Percentiles rank a stretch among this genome's conserved stretches.
Evolutionary conservation across 257 asterid genomes (phyloP).

Genomic region (Rehmannia glutinosa): DNA sequence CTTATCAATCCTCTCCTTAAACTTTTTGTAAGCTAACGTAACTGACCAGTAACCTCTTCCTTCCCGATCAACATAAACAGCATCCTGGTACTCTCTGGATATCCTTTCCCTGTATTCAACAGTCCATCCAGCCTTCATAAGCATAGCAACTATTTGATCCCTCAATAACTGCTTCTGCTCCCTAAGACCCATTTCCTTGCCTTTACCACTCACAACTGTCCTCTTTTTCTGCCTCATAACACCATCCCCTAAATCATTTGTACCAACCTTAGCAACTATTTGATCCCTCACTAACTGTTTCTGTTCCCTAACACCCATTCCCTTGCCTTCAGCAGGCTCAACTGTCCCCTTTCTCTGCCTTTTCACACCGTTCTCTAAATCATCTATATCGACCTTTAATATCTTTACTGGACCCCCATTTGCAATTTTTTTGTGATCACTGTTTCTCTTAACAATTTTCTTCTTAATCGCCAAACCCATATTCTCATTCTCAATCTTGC

Average conservation of each 20-base stretch:
- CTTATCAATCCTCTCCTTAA: slow-evolving; percentile 56
- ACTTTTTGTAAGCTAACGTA: slow-evolving; percentile 72
- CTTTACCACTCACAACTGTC: slow-evolving; percentile 10
- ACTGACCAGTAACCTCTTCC: slow-evolving; percentile 78
- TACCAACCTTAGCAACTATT: slow-evolving; percentile 29
- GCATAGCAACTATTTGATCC: slow-evolving; percentile 60
- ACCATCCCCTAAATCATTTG: slow-evolving; percentile 9
- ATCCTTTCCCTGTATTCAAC: slow-evolving; percentile 66
- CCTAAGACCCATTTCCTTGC: slow-evolving; percentile 44
- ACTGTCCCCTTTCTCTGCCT: background rate
- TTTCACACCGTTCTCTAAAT: slow-evolving; percentile 6
- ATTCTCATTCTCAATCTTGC: slow-evolving; percentile 17
- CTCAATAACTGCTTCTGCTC: slow-evolving; percentile 64
- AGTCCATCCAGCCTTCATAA: slow-evolving; percentile 79
- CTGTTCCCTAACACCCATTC: slow-evolving; percentile 51
- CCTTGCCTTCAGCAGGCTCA: slow-evolving; percentile 21
- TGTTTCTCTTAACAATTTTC: slow-evolving; percentile 20
- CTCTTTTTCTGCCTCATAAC: background rate
- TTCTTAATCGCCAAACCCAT: slow-evolving; percentile 12
- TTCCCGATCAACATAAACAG: slow-evolving; percentile 69
- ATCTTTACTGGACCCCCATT: slow-evolving; percentile 21
- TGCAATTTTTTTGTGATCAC: slow-evolving; percentile 20
- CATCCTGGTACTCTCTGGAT: slow-evolving; percentile 58
- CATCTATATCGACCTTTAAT: slow-evolving; percentile 4
- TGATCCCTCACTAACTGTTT: slow-evolving; percentile 64